Evolutionary conservation across 73 alveolate genomes (phyloP).

Genomic region (Stentor roeselii): DNA sequence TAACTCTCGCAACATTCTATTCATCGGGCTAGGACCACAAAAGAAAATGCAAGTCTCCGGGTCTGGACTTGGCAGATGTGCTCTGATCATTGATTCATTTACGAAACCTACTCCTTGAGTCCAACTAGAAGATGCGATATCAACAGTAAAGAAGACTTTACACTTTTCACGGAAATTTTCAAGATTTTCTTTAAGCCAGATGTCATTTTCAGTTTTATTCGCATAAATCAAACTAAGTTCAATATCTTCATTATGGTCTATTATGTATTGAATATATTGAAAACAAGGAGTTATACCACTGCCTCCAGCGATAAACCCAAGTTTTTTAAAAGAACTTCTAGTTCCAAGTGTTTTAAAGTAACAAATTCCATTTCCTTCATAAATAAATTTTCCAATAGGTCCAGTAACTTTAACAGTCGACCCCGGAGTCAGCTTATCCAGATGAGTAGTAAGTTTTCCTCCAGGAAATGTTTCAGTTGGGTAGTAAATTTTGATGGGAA

Average conservation of each 20-base stretch:
- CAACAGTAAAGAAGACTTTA: conserved; percentile 47
- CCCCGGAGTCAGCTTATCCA: conserved; percentile 63
- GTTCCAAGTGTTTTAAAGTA: conserved; percentile 33
- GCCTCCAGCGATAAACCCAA: conserved; percentile 86
- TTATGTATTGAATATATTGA: conserved; percentile 49
- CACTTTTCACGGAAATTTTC: conserved; percentile 41
- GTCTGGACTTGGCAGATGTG: conserved; percentile 46
- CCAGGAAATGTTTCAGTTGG: conserved; percentile 72
- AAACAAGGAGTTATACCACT: conserved; percentile 83
- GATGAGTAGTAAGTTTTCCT: conserved; percentile 64
- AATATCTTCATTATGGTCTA: conserved; percentile 45
- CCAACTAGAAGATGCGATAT: conserved; percentile 59
- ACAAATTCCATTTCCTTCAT: conserved; percentile 59
- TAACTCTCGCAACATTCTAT: conserved; percentile 3
- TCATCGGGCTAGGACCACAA: conserved; percentile 39
- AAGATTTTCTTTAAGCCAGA: conserved; percentile 49
- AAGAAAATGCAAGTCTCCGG: conserved; percentile 28
- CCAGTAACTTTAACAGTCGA: conserved; percentile 63
- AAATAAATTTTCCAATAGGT: conserved; percentile 66
- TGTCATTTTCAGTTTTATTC: conserved; percentile 61
- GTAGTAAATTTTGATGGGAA: conserved; percentile 72
- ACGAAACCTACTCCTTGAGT: conserved; percentile 53
- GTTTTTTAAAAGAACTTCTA: conserved; percentile 37
- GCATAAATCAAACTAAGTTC: conserved; percentile 44
- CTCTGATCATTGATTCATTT: conserved; percentile 37